phyloP scores from a whole-genome alignment of 2,329 filamentous ascomycete genomes.

The Emmonsiellopsis sp. region DNA sequence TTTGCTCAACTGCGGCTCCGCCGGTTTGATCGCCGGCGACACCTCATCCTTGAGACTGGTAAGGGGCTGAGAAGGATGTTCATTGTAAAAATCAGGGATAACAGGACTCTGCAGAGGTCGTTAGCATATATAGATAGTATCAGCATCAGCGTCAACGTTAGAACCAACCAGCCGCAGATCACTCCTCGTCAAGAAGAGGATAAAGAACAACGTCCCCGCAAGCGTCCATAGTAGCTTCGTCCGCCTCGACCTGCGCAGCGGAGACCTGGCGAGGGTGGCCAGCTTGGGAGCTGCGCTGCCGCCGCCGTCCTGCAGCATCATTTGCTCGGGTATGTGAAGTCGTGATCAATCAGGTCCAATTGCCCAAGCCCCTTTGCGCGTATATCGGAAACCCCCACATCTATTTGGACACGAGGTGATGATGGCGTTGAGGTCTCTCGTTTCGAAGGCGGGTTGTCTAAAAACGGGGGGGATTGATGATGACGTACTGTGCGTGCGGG shows the following conservation, averaged over 20 bases:
- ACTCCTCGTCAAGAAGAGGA: background rate
- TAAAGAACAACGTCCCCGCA: background rate
- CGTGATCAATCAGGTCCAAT: no score
- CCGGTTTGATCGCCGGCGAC: slow-evolving; percentile 4
- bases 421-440: no score
- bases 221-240: slow-evolving; percentile 9
- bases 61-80: slow-evolving; percentile 2
- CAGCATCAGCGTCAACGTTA: background rate
- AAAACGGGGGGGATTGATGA: no score
- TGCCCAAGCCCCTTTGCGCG: no score
- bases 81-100: slow-evolving; percentile 7
- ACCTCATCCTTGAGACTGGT: background rate
- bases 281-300: background rate
- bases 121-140: background rate
- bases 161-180: background rate
- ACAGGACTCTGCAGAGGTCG: background rate
- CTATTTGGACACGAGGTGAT: no score
- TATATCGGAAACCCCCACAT: no score
- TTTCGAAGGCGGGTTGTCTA: no score
- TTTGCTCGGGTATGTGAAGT: background rate
- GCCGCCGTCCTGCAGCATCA: background rate
- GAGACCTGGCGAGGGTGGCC: background rate
- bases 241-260: slow-evolving; percentile 14
- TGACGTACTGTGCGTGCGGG: no score
- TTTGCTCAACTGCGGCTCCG: slow-evolving; percentile 11